Evolutionary conservation across 176 grass and related monocot species (phyloP), one percentile per base, ranked within the genome.

Genomic region (Dactylis glomerata): DNA sequence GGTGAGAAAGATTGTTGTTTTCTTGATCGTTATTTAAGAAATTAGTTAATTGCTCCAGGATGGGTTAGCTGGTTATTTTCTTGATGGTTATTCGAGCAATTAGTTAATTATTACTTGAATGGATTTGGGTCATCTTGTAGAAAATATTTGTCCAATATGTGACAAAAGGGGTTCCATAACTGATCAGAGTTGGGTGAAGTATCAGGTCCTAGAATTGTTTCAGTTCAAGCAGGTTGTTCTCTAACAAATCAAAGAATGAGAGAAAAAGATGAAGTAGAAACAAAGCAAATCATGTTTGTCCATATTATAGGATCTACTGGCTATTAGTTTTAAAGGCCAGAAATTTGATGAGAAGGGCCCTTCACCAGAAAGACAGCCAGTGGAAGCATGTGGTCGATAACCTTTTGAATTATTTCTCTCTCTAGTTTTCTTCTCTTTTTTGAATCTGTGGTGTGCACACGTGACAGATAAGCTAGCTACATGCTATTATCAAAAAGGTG

Each of bases 221-320:
- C 36, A 51, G 32, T 85, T 86, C 71, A 56, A 64, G 72, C 51
- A 56, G 64, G 79, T 78, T 90, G 79, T 87, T 87, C 75, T n/a
- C 57, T 79, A 87, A 90, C 84, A 83, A 83, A 83, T 73, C 57
- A 47, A 76, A 85, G 50, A 70, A 66, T 8, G 30, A 6, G 58
- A 49, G 45, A 24, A 41, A 20, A 14, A 15, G 38, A 73, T 79
- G 84, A 90, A 90, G 88, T 90, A 67, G 66, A 79, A 79, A 49
- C 70, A 51, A 81, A 79, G 81, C 70, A 68, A 81, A 45, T 86
- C 49, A 45, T 74, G 30, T 34, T 34, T 88, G 76, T 80, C 67
- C 67, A 55, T 67, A 36, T 82, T 76, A 36, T 75, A 66, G 45
- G 32, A 65, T 73, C 55, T 41, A 10, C 27, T 79, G 54, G 19